Evolutionary conservation across 2,329 filamentous ascomycete genomes (phyloP).

Genomic region (Nakataea oryzae): DNA sequence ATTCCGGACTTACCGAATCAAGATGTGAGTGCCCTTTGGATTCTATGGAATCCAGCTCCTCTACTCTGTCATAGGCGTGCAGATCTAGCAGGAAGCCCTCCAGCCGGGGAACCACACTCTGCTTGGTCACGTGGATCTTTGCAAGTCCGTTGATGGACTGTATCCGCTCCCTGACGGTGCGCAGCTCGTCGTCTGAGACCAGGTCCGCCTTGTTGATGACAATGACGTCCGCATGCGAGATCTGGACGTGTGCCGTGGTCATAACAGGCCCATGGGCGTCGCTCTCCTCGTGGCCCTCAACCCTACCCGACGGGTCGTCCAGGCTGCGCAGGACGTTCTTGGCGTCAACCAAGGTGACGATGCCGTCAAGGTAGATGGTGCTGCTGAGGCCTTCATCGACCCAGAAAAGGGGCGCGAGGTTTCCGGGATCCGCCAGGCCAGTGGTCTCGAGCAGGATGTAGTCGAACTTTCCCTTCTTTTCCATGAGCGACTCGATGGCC

Average conservation of each 20-base stretch:
- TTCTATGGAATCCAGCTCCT: constrained; percentile 53
- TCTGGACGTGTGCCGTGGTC: constrained; percentile 90
- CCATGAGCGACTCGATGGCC: constrained; percentile 93
- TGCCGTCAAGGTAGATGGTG: constrained; percentile 92
- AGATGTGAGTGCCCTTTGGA: constrained; percentile 81
- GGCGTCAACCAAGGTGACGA: constrained; percentile 90
- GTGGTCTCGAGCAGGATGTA: constrained; percentile 97
- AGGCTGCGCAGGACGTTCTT: constrained; percentile 81
- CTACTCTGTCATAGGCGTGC: constrained; percentile 82
- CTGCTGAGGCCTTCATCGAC: constrained; percentile 92
- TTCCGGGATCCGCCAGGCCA: constrained; percentile 87
- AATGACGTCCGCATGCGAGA: constrained; percentile 91
- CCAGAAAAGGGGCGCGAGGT: constrained; percentile 94
- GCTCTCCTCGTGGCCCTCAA: constrained; percentile 39
- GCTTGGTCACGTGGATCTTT: constrained; percentile 70
- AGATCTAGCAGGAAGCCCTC: constrained; percentile 83
- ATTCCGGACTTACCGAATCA: constrained; percentile 58
- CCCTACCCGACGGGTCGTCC: constrained; percentile 55
- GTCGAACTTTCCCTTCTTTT: constrained; percentile 85
- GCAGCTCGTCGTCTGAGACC: constrained; percentile 59
- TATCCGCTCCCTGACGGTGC: constrained; percentile 60
- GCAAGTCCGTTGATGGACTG: constrained; percentile 83
- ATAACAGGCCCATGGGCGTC: constrained; percentile 56
- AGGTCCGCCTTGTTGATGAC: constrained; percentile 91
- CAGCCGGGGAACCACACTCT: constrained; percentile 68